These are phyloP conservation scores for Paramecium tetraurelia DNA, from an alignment of 73 alveolate genomes.

Conservation along the genomic window DNA sequence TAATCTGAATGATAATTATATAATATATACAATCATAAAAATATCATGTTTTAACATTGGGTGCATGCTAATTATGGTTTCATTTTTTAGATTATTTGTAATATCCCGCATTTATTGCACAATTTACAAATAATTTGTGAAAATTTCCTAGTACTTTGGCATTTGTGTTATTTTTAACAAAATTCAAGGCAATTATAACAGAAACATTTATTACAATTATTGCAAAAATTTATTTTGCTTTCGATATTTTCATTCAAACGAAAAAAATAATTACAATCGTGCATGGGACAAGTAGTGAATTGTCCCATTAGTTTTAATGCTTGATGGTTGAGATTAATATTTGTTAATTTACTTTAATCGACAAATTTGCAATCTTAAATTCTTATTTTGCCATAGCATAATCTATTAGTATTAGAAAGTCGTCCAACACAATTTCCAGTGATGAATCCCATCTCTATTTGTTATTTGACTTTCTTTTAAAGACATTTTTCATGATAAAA, in stretches of 20 bases:
- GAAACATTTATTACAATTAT: background rate
- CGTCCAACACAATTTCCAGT: background rate
- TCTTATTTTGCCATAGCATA: background rate
- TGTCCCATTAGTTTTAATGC: background rate
- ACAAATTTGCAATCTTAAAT: background rate
- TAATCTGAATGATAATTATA: background rate
- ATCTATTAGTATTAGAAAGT: background rate
- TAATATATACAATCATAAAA: background rate
- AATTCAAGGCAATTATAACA: background rate
- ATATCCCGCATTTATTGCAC: background rate
- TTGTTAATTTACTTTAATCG: background rate
- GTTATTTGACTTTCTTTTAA: background rate
- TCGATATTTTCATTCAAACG: background rate
- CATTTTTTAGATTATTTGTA: background rate
- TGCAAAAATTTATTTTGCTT: background rate
- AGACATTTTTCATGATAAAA: background rate
- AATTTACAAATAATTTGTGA: background rate
- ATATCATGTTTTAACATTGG: background rate
- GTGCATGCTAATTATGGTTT: background rate
- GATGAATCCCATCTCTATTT: background rate
- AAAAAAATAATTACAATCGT: background rate
- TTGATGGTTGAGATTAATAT: background rate
- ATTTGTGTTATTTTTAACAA: background rate
- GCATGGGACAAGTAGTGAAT: background rate
- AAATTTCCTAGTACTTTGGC: background rate